Percentiles rank a stretch among this genome's conserved stretches.
Evolutionary conservation across 306 rosid genomes (phyloP).

Genomic region (Lagenaria siceraria): DNA sequence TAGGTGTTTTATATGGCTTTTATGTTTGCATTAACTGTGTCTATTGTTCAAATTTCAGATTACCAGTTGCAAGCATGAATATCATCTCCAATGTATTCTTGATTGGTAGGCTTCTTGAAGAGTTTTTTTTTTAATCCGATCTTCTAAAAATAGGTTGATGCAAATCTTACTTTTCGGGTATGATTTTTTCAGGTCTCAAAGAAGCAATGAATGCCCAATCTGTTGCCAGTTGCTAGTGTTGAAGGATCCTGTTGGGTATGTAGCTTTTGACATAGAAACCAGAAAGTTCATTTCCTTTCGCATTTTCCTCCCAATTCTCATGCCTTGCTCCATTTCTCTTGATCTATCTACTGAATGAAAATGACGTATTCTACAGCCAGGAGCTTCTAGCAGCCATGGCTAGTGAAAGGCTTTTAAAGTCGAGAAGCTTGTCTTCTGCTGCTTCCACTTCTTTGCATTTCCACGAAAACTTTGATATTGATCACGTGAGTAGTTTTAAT

Average conservation of each 20-base stretch:
- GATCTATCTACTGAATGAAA: neutral
- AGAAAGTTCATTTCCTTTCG: neutral
- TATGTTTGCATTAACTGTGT: neutral
- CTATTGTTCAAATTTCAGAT: conserved; percentile 34
- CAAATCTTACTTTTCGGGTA: neutral
- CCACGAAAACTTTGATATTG: conserved; percentile 22
- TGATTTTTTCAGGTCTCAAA: conserved; percentile 52
- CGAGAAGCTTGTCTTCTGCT: conserved; percentile 29
- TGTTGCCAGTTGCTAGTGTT: conserved; percentile 74
- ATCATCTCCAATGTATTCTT: conserved; percentile 90
- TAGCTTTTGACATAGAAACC: neutral
- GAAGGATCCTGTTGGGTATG: conserved; percentile 74
- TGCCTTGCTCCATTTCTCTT: neutral
- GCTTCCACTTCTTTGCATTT: conserved; percentile 21
- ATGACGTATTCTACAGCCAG: conserved; percentile 36
- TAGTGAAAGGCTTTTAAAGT: conserved; percentile 39
- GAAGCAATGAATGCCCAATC: conserved; percentile 90
- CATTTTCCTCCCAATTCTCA: neutral
- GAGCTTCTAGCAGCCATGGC: conserved; percentile 72
- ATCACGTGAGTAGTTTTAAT: conserved; percentile 32
- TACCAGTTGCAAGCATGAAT: conserved; percentile 89
- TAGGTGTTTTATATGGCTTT: neutral
- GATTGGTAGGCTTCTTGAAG: conserved; percentile 52
- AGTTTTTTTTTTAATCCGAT: neutral
- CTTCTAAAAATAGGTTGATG: neutral